Conservation (phyloP, 164 flowering plant species). For the Aristolochia contorta region DNA sequence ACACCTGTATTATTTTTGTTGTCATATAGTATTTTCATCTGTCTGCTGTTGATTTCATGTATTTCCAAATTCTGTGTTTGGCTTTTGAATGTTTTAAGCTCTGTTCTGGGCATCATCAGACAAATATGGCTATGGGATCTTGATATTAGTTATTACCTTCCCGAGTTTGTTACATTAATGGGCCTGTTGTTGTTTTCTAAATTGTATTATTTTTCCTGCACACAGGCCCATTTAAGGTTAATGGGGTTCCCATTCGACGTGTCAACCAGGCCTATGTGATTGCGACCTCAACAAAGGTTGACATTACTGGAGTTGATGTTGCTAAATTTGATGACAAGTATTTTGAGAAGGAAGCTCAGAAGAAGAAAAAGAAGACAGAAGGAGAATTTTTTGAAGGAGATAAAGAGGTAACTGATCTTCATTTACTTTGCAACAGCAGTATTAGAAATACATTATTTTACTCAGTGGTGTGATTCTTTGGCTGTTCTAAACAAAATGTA, state of each 20-base stretch:
- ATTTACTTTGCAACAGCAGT: background rate
- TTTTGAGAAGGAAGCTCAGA: conserved; percentile 48
- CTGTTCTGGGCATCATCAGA: too few relatives aligned
- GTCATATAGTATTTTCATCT: too few relatives aligned
- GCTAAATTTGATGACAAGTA: conserved; percentile 77
- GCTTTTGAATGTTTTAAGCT: too few relatives aligned
- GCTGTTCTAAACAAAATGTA: conserved; percentile 12
- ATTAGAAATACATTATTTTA: background rate
- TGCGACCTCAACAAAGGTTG: conserved; percentile 91
- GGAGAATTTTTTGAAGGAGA: conserved; percentile 84
- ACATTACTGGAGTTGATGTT: conserved; percentile 50
- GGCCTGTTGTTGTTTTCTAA: background rate
- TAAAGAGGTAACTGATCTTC: conserved; percentile 46
- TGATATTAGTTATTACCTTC: too few relatives aligned
- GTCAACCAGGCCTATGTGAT: conserved; percentile 85
- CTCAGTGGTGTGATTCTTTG: background rate
- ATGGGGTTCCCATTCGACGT: conserved; percentile 84
- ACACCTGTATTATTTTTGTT: too few relatives aligned
- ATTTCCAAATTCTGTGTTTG: too few relatives aligned
- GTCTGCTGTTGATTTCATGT: too few relatives aligned
- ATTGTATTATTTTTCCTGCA: background rate
- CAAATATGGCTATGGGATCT: too few relatives aligned
- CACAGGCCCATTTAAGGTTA: conserved; percentile 75
- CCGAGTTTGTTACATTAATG: too few relatives aligned
- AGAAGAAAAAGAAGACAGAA: conserved; percentile 71